Conservation (phyloP, 106 monocot species). For the Chionographis japonica region DNA sequence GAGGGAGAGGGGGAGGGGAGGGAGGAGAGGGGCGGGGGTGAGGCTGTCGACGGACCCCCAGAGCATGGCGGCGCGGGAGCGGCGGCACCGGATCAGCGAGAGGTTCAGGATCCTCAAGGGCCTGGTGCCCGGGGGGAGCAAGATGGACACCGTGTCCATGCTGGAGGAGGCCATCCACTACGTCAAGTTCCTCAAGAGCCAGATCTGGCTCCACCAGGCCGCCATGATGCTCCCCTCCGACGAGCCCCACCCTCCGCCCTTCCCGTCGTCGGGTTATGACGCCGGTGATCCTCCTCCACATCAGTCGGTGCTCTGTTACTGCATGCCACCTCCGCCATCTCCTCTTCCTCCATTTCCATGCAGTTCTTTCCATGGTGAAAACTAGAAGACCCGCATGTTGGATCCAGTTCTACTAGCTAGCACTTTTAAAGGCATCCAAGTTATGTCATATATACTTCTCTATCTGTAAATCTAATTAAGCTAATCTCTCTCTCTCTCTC, state of each 20-base stretch:
- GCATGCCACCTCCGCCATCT: background rate
- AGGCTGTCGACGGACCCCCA: constrained; percentile 86
- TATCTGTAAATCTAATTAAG: too few species aligned
- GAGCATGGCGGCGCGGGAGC: constrained; percentile 72
- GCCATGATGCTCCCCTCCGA: constrained; percentile 9
- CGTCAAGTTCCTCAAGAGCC: constrained; percentile 77
- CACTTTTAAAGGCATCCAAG: too few species aligned
- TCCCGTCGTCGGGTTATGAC: background rate
- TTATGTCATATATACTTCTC: too few species aligned
- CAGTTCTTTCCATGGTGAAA: constrained; percentile 7
- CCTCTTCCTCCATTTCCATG: constrained; percentile 14
- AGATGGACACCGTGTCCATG: constrained; percentile 92
- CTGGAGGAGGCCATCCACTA: constrained; percentile 85
- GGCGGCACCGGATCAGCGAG: constrained; percentile 77
- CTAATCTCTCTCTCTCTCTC: too few species aligned
- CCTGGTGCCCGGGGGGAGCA: constrained; percentile 77
- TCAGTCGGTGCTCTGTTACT: background rate
- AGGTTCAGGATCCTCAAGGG: constrained; percentile 65
- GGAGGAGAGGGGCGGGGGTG: constrained; percentile 17
- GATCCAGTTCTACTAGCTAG: too few species aligned
- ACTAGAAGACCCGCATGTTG: too few species aligned
- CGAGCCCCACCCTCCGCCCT: background rate
- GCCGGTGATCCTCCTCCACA: background rate
- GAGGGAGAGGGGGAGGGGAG: background rate
- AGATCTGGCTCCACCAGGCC: constrained; percentile 59